Evolutionary conservation across 148 eudicot genomes (phyloP).

Genomic region (Diospyros kaki): DNA sequence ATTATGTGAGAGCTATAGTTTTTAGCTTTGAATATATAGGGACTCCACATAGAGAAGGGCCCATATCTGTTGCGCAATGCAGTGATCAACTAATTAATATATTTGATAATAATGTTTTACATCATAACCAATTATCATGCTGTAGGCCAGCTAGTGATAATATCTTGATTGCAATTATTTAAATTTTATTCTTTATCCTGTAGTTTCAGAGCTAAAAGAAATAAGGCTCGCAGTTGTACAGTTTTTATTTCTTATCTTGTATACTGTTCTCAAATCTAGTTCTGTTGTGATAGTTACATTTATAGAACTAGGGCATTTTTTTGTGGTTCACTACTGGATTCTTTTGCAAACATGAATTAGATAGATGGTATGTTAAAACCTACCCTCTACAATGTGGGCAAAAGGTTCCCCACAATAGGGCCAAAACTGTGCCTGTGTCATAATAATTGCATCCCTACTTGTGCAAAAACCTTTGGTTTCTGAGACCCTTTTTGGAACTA

Average conservation of each 20-base stretch:
- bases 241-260: constrained; percentile 5
- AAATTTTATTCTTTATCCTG: constrained; percentile 7
- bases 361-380: neutral
- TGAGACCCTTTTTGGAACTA: neutral
- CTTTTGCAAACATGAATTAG: neutral
- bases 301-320: neutral
- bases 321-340: neutral
- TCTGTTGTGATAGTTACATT: neutral
- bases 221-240: neutral
- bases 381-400: too few relatives aligned
- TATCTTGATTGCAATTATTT: constrained; percentile 7
- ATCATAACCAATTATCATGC: neutral
- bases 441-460: neutral
- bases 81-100: too few relatives aligned
- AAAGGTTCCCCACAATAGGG: neutral
- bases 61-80: too few relatives aligned
- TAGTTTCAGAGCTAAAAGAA: neutral
- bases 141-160: neutral
- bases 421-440: neutral
- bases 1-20: neutral
- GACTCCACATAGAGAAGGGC: too few relatives aligned
- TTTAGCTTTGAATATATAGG: too few relatives aligned
- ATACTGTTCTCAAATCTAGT: neutral
- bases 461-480: neutral
- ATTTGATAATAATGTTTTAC: too few relatives aligned